These are phyloP conservation scores for Komagataella pastoris DNA, from an alignment of 805 yeast species.

Conservation along the genomic window DNA sequence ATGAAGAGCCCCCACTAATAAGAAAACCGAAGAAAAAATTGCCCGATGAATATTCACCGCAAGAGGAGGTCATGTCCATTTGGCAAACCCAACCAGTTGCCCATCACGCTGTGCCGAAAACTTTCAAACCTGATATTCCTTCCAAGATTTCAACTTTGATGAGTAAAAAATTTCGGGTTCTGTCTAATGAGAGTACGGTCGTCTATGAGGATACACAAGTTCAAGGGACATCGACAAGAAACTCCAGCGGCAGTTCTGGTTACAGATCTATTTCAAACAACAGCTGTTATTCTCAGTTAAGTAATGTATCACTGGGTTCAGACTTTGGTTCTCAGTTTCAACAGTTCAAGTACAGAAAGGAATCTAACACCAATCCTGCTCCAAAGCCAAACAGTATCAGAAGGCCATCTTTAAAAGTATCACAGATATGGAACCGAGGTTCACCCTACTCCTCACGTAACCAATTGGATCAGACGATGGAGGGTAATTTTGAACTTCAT, in stretches of 20 bases:
- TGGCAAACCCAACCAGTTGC: slow-evolving; percentile 18
- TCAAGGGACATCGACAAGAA: background rate
- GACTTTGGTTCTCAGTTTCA: background rate
- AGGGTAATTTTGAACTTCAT: background rate
- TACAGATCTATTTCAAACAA: background rate
- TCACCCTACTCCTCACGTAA: background rate
- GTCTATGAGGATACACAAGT: background rate
- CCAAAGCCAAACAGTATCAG: background rate
- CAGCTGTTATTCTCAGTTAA: background rate
- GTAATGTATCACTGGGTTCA: background rate
- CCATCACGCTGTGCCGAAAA: background rate
- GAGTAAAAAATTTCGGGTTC: background rate
- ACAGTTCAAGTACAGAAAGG: background rate
- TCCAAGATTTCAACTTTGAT: background rate
- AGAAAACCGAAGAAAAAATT: background rate
- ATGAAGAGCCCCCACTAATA: background rate
- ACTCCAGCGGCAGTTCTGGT: background rate
- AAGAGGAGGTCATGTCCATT: slow-evolving; percentile 15
- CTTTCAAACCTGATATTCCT: background rate
- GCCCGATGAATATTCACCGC: slow-evolving; percentile 11
- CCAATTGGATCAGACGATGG: background rate
- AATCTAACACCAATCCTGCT: background rate
- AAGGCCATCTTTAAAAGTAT: background rate
- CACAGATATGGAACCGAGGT: background rate
- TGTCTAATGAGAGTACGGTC: background rate